phyloP scores from a whole-genome alignment of 2,329 filamentous ascomycete species.

The Botrytis paeoniae region DNA sequence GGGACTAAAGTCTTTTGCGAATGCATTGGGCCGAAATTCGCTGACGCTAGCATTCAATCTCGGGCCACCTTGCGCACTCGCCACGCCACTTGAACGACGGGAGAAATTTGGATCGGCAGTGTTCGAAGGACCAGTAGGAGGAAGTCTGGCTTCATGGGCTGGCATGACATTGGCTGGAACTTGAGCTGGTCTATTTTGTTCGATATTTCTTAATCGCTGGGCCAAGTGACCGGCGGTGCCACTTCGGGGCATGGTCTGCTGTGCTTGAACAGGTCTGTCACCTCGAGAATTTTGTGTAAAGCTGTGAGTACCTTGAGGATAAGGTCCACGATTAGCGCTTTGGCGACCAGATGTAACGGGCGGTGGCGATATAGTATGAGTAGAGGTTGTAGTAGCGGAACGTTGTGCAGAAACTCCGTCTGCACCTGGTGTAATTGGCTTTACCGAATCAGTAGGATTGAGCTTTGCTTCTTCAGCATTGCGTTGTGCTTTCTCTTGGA shows the following conservation, averaged over 20 bases:
- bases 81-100: constrained; percentile 52
- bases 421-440: constrained; percentile 45
- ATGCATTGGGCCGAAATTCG: constrained; percentile 84
- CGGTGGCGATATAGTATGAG: constrained; percentile 42
- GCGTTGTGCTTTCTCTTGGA: constrained; percentile 81
- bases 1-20: constrained; percentile 78
- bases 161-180: constrained; percentile 29
- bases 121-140: constrained; percentile 71
- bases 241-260: constrained; percentile 30
- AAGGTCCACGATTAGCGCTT: constrained; percentile 37
- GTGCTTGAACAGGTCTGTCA: constrained; percentile 29
- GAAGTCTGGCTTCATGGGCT: constrained; percentile 60
- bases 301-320: constrained; percentile 42
- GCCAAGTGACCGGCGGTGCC: constrained; percentile 30
- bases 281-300: constrained; percentile 41
- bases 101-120: constrained; percentile 51
- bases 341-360: constrained; percentile 33
- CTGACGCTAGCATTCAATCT: constrained; percentile 64
- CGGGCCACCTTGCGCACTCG: constrained; percentile 49
- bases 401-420: constrained; percentile 42
- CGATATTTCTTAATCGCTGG: constrained; percentile 32
- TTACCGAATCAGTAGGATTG: constrained; percentile 44
- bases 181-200: constrained; percentile 32
- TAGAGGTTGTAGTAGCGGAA: constrained; percentile 42
- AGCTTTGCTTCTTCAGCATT: constrained; percentile 63